These are phyloP conservation scores for Macrolepiota dolichaula DNA, from an alignment of 768 basidiomycete genomes.

Conservation along the genomic window DNA sequence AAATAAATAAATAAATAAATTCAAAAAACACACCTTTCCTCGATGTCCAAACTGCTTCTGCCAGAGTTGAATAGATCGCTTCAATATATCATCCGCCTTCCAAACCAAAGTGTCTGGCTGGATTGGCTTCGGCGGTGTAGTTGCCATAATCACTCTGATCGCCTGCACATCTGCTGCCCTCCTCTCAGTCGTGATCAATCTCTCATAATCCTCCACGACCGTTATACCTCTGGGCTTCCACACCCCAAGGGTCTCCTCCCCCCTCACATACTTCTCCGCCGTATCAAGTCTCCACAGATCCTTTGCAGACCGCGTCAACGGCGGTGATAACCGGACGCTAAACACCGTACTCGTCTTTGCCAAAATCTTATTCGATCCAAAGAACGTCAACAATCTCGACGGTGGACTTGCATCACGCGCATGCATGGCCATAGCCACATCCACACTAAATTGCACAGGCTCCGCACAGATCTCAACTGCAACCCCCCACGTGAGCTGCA, in stretches of 20 bases:
- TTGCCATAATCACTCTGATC: constrained; percentile 70
- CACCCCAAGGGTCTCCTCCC: constrained; percentile 76
- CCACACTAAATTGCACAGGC: constrained; percentile 86
- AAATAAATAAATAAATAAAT: too few species aligned
- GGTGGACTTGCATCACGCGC: constrained; percentile 84
- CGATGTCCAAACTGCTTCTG: constrained; percentile 75
- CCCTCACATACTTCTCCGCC: constrained; percentile 89
- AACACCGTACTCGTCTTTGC: constrained; percentile 84
- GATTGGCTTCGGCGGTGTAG: constrained; percentile 45
- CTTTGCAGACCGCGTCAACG: constrained; percentile 78
- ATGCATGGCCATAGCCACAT: constrained; percentile 80
- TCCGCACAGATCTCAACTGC: constrained; percentile 82
- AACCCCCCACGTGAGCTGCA: constrained; percentile 76
- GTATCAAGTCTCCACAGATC: constrained; percentile 97
- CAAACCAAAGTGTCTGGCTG: constrained; percentile 56
- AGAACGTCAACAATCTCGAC: constrained; percentile 70
- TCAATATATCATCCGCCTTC: constrained; percentile 63
- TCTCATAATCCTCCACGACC: constrained; percentile 82
- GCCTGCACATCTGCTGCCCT: constrained; percentile 89
- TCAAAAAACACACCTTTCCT: constrained; percentile 59
- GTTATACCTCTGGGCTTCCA: constrained; percentile 91
- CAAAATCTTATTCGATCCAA: constrained; percentile 74
- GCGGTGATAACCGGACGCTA: constrained; percentile 75
- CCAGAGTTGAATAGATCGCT: constrained; percentile 76
- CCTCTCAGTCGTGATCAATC: constrained; percentile 67